Evolutionary conservation across 306 rosid species (phyloP), one percentile per base, ranked within the genome.

Genomic region (Casuarina glauca): DNA sequence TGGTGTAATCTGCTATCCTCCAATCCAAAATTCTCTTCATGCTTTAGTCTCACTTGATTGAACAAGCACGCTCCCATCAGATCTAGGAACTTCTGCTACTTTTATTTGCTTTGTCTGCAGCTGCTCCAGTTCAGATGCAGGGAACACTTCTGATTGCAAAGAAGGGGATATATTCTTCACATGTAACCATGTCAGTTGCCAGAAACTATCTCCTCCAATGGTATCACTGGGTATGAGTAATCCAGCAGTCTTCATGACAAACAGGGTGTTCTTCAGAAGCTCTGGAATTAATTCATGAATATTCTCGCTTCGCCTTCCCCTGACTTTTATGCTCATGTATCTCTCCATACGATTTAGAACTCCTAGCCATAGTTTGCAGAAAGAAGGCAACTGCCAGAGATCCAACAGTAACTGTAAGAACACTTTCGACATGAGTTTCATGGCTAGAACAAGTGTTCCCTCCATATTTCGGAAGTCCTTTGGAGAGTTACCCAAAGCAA

Each of bases 391-490:
- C 79, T 81, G 94, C 69, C 96, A 88, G 66, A 96, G 83, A 70
- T 85, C 96, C 41, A 87, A 87, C 61, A 96, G 93, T 74, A 91
- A 84, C 80, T 88, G 96, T 52, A 96, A 83, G 78, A 91, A 93
- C 73, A 93, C 97, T 83, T 88, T 88, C 68, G 97, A 89, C 91
- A 93, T 84, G 82, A 96, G 92, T 86, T 93, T 93, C 91, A 91
- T 88, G 57, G 96, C 96, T 78, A 84, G 86, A 79, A 87, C 76
- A 81, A 93, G 98, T 39, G 99, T 88, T 73, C 99, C 98, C 76
- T 96, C 99, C 99, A 96, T 93, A 86, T 91, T 93, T 76, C 97
- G 90, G 81, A 86, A 93, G 79, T 96, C 98, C 86, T 90, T 95
- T 79, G 86, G 97, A 60, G 97, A 87, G 78, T 91, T 86, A 69